Evolutionary conservation across 257 asterid species (phyloP), one percentile per base, ranked within the genome.

Genomic region (Fraxinus anomala): DNA sequence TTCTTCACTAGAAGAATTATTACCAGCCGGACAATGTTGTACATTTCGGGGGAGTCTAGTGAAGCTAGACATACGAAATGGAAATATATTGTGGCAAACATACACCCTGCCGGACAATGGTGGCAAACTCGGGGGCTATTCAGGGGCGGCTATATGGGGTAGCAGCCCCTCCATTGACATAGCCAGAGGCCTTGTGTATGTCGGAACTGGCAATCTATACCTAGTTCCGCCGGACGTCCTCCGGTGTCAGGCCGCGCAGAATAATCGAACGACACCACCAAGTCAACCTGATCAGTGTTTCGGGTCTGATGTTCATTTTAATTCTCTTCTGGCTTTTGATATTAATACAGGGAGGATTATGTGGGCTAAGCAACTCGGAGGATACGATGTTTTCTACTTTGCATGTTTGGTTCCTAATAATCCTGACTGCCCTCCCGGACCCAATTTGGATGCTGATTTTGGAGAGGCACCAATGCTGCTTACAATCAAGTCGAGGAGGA

Each of bases 381-480:
- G 93, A 1, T 92, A 92, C 6, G 97, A 91, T 69, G 93, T 92
- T 40, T 94, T 90, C 76, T 85, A 86, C 28, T 90, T 84, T 23
- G 84, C 75, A 1, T 94, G 96, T 63, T 79, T 92, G 76, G 80
- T 85, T 7, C 96, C 92, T 13, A 88, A 89, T 21, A 94, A 83
- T 73, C 94, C 92, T 0, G 91, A 89, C n/a, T 90, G 94, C 66
- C 96, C 92, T 3, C 79, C 90, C 0, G 96, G 96, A 12, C 98
- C 97, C 0, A 92, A 89, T 49, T 19, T 82, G 84, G 97, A 92
- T 82, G 98, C 94, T 0, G 93, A 94, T 39, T 92, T 92, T 33
- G 97, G 98, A 3, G 97, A 94, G 88, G 97, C 97, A 0, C 94
- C 97, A 0, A 92, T 94, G 97, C 72, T 88, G 44, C 82, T 91